Evolutionary conservation across 169 alveolate species (phyloP).

Genomic region (Plasmodium cynomolgi): DNA sequence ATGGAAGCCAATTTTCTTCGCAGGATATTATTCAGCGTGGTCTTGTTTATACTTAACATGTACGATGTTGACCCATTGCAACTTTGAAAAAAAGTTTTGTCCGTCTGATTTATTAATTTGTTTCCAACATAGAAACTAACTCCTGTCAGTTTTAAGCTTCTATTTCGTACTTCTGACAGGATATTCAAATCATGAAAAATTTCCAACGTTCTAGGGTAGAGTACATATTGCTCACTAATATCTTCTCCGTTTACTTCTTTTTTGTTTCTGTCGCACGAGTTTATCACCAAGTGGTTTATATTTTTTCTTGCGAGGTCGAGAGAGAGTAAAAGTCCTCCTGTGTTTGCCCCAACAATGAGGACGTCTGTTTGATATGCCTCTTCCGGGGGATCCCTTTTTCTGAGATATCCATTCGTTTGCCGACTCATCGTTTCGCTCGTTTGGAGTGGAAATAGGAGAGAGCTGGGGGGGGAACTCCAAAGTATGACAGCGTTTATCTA

Average conservation of each 20-base stretch:
- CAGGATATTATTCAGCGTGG: constrained; percentile 15
- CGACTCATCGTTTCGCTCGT: not conserved
- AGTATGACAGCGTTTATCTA: not conserved
- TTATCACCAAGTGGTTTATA: constrained; percentile 20
- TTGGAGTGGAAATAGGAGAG: not conserved
- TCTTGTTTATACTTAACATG: constrained; percentile 43
- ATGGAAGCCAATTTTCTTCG: not conserved
- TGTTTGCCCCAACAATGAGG: constrained; percentile 25
- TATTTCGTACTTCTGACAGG: constrained; percentile 12
- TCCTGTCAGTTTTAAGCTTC: constrained; percentile 36
- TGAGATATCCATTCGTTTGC: not conserved
- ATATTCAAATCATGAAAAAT: constrained; percentile 19
- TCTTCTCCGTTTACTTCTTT: not conserved
- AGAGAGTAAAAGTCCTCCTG: constrained; percentile 30
- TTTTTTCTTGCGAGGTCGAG: constrained; percentile 26
- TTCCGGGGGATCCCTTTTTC: not conserved
- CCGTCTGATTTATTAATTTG: constrained; percentile 21
- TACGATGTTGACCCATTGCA: constrained; percentile 19
- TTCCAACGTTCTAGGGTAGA: constrained; percentile 47
- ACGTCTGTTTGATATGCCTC: constrained; percentile 24
- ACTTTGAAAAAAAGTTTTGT: constrained; percentile 36
- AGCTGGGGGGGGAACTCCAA: not conserved
- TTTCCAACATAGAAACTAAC: constrained; percentile 24
- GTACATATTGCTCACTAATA: constrained; percentile 35
- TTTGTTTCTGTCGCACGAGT: constrained; percentile 1